phyloP scores from a whole-genome alignment of 495 filamentous ascomycete species.

The Astrothelium subdiscretum region DNA sequence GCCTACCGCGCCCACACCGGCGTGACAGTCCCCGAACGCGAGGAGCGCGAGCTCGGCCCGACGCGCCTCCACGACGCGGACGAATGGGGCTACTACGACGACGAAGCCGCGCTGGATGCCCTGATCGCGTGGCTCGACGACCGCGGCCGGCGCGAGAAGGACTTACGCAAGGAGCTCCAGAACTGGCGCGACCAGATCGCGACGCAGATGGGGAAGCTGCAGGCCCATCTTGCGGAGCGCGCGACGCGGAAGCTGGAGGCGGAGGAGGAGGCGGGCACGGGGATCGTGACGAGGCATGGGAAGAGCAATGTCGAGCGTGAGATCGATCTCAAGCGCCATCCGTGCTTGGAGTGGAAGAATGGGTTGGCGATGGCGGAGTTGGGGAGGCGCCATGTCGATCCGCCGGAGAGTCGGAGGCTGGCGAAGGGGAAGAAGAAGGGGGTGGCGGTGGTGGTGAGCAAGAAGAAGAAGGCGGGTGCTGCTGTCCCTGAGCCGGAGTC shows the following conservation, averaged over 20 bases:
- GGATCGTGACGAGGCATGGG: slow-evolving; percentile 59
- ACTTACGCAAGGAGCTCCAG: slow-evolving; percentile 73
- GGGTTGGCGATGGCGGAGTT: slow-evolving; percentile 59
- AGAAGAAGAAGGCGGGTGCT: slow-evolving; percentile 1
- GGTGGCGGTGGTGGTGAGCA: slow-evolving; percentile 7
- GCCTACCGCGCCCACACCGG: slow-evolving; percentile 54
- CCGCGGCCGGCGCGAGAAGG: slow-evolving; percentile 69
- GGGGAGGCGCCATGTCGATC: slow-evolving; percentile 73
- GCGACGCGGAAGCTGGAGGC: slow-evolving; percentile 42
- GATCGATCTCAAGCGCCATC: slow-evolving; percentile 39
- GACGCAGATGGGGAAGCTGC: slow-evolving; percentile 66
- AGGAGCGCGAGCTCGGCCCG: slow-evolving; percentile 71
- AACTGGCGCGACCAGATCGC: slow-evolving; percentile 65
- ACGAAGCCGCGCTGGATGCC: slow-evolving; percentile 60
- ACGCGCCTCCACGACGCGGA: slow-evolving; percentile 65
- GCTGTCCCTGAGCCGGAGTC: not conserved
- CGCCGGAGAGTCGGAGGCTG: slow-evolving; percentile 35
- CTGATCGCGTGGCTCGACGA: slow-evolving; percentile 82
- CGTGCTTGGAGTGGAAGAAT: slow-evolving; percentile 78
- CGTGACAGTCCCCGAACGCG: slow-evolving; percentile 74
- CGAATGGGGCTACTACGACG: slow-evolving; percentile 87
- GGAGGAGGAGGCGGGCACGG: slow-evolving; percentile 44
- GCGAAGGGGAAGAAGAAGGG: slow-evolving; percentile 49
- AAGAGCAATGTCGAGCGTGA: slow-evolving; percentile 48
- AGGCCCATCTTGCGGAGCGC: slow-evolving; percentile 51